phyloP scores from a whole-genome alignment of 1,284 basidiomycete genomes.

The Melampsora larici-populina region DNA sequence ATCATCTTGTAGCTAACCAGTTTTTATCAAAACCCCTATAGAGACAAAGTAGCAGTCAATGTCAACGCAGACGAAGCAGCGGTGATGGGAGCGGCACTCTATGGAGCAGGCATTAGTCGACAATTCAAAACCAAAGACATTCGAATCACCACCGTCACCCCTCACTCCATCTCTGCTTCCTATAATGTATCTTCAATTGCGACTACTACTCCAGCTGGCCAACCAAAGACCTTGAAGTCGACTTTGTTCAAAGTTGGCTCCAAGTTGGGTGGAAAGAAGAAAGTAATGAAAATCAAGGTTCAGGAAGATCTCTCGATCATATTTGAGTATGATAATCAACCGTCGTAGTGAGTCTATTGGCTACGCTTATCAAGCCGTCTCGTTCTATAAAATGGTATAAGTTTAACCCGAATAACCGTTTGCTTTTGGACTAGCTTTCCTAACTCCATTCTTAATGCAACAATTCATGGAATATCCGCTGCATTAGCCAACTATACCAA shows the following conservation, averaged over 20 bases:
- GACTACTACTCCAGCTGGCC: conserved; percentile 44
- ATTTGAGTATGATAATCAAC: conserved; percentile 59
- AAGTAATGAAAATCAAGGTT: conserved; percentile 75
- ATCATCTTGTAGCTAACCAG: conserved; percentile 41
- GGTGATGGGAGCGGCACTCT: conserved; percentile 83
- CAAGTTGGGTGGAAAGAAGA: conserved; percentile 68
- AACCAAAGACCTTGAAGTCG: conserved; percentile 66
- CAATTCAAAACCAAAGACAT: conserved; percentile 96
- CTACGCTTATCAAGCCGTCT: background rate
- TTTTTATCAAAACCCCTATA: conserved; percentile 48
- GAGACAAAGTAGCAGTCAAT: conserved; percentile 79
- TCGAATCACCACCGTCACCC: conserved; percentile 70
- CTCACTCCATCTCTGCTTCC: conserved; percentile 70
- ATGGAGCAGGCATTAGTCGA: conserved; percentile 80
- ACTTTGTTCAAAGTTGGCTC: conserved; percentile 71
- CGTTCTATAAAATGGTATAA: too few relatives aligned
- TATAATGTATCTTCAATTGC: conserved; percentile 58
- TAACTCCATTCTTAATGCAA: conserved; percentile 63
- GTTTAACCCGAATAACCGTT: conserved; percentile 49
- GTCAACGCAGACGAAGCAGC: conserved; percentile 97
- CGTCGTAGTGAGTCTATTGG: conserved; percentile 60
- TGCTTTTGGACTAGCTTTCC: conserved; percentile 32
- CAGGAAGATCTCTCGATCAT: conserved; percentile 71
- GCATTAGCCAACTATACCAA: conserved; percentile 72
- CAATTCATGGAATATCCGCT: conserved; percentile 66